Percentiles rank a stretch among this genome's conserved stretches.
These are phyloP conservation scores for Penicillium soppii DNA, from an alignment of 495 filamentous ascomycete species.

Conservation along the genomic window DNA sequence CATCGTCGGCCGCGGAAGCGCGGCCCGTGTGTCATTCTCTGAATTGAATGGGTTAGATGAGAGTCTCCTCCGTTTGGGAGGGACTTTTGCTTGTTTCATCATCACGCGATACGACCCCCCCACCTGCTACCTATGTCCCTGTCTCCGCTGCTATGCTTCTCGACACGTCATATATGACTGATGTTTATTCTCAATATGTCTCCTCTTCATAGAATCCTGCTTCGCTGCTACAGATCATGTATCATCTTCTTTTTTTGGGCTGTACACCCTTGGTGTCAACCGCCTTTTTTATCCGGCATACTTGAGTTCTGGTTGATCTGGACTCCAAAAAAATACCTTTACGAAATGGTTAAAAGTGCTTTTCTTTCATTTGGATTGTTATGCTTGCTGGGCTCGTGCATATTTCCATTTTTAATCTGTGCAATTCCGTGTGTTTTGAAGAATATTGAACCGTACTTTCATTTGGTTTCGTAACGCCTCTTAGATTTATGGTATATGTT, in stretches of 20 bases:
- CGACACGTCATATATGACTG: constrained; percentile 24
- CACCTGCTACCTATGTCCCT: background rate
- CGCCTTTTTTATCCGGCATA: constrained; percentile 11
- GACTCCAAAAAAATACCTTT: constrained; percentile 16
- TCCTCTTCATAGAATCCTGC: constrained; percentile 26
- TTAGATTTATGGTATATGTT: background rate
- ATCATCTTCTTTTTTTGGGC: constrained; percentile 17
- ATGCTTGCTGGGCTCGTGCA: background rate
- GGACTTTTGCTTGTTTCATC: constrained; percentile 7
- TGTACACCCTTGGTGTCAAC: constrained; percentile 7
- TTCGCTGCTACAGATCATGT: constrained; percentile 19
- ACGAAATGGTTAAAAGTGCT: constrained; percentile 16
- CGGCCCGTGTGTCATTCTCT: constrained; percentile 47
- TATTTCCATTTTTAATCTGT: background rate
- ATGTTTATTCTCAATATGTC: constrained; percentile 22
- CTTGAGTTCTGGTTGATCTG: constrained; percentile 16
- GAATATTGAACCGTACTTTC: background rate
- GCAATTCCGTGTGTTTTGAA: background rate
- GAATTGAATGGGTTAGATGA: constrained; percentile 6
- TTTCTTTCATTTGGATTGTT: constrained; percentile 12
- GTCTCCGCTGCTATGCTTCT: constrained; percentile 14
- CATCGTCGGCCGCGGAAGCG: constrained; percentile 27
- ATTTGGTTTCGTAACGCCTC: too few species aligned
- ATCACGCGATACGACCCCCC: constrained; percentile 8
- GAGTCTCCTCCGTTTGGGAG: background rate